Evolutionary conservation across 2,329 filamentous ascomycete species (phyloP), one percentile per base, ranked within the genome.

Genomic region (Podosphaera fusca): DNA sequence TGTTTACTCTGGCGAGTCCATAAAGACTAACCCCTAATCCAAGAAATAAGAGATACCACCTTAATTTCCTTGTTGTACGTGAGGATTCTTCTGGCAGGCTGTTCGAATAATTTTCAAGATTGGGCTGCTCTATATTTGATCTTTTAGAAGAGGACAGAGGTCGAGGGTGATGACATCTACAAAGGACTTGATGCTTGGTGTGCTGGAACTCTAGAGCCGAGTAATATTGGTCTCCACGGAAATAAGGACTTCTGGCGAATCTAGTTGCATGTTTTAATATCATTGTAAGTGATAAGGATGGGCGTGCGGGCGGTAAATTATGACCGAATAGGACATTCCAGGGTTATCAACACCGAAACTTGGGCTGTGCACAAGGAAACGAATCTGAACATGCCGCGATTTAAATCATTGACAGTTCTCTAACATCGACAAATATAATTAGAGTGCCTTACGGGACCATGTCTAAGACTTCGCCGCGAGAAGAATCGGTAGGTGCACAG

Each of bases 41-140:
- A 51, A 85, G 74, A 12, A 83, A 82, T 59, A 86, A 85, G 7
- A 81, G 80, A 67, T 81, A 79, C 83, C 83, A 87, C 72, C 82
- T 76, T 58, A 84, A 74, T 63, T 78, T 82, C 10, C 38, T 42
- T 38, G 82, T 85, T 45, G 76, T 74, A 45, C 74, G 71, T 62
- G 82, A 73, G 42, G 81, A 80, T 56, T 73, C 73, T 45, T 76
- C 71, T 55, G 82, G 69, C 60, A 79, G 60, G n/a, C 60, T 63
- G 6, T 63, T 59, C 59, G 67, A 68, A 3, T 65, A 63, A 29
- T 65, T 66, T 53, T 65, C 63, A 45, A 65, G 65, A n/a, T 66
- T 57, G 14, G 58, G 51, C 35, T 63, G 58, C 50, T 62, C 61
- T 56, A 56, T 61, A 57, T 59, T 62, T 12, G 58, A 56, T 52